Percentiles rank a stretch among this genome's conserved stretches.
phyloP scores from a whole-genome alignment of 2,329 filamentous ascomycete genomes.

The Colletotrichum sp. region DNA sequence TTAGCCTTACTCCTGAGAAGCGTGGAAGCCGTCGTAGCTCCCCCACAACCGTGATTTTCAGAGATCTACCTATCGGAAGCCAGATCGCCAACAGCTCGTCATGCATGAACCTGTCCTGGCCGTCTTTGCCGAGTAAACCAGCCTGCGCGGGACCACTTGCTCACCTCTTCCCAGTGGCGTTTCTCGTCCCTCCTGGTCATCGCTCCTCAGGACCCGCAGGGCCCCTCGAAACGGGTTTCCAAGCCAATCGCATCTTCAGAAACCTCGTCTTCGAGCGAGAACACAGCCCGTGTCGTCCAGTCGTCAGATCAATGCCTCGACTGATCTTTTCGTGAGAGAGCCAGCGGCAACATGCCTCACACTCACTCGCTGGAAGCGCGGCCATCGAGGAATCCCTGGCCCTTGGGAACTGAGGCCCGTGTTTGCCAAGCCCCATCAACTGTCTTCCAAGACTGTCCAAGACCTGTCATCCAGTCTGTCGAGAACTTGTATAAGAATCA shows the following conservation, averaged over 20 bases:
- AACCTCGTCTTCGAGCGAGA: not conserved
- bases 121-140: conserved; percentile 8
- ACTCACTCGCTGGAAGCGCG: not conserved
- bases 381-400: not conserved
- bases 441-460: conserved; percentile 1
- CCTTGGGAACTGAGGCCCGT: not conserved
- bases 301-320: conserved; percentile 20
- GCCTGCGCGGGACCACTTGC: not conserved
- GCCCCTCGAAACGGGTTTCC: conserved; percentile 5
- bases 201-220: conserved; percentile 1
- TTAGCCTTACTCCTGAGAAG: conserved; percentile 4
- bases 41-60: not conserved
- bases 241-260: conserved; percentile 19
- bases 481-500: conserved; percentile 17
- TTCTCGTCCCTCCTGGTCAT: not conserved
- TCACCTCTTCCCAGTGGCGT: not conserved
- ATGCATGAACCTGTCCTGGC: not conserved
- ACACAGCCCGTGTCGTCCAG: not conserved
- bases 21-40: not conserved
- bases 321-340: conserved; percentile 14
- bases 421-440: conserved; percentile 17
- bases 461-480: conserved; percentile 19
- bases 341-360: conserved; percentile 7
- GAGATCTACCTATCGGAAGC: conserved; percentile 17
- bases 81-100: conserved; percentile 6